phyloP scores from a whole-genome alignment of 2,329 filamentous ascomycete genomes.

The Mycosphaerella sp. region DNA sequence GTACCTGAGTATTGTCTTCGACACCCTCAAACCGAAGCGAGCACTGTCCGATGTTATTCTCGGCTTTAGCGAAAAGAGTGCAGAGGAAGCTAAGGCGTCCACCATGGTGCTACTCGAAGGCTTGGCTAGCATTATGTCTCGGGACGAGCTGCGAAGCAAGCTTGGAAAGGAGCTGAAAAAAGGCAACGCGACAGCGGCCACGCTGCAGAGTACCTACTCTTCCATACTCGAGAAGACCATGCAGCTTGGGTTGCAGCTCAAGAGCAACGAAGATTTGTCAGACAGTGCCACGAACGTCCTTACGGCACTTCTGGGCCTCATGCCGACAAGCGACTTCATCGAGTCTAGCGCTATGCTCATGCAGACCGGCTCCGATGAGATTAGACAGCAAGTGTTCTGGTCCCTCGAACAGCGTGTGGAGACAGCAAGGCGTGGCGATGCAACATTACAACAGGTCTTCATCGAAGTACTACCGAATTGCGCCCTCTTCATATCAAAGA shows the following conservation, averaged over 20 bases:
- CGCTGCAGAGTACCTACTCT: conserved; percentile 27
- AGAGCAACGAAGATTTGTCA: conserved; percentile 35
- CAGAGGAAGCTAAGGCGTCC: conserved; percentile 30
- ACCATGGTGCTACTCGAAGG: conserved; percentile 37
- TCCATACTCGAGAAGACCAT: conserved; percentile 40
- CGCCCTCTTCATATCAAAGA: conserved; percentile 67
- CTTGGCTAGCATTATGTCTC: conserved; percentile 34
- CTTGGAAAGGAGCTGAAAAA: conserved; percentile 27
- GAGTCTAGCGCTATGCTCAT: conserved; percentile 79
- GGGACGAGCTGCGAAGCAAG: conserved; percentile 22
- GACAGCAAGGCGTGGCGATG: conserved; percentile 63
- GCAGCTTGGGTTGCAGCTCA: conserved; percentile 58
- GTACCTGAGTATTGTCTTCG: conserved; percentile 66
- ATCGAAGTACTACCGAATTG: conserved; percentile 33
- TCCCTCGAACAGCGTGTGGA: conserved; percentile 76
- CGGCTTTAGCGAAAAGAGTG: conserved; percentile 49
- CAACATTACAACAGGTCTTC: conserved; percentile 65
- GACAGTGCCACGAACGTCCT: conserved; percentile 60
- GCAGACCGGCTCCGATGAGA: conserved; percentile 64
- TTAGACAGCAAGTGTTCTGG: conserved; percentile 69
- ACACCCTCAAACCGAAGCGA: conserved; percentile 70
- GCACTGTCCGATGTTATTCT: conserved; percentile 67
- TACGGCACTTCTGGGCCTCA: conserved; percentile 71
- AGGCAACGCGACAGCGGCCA: conserved; percentile 17
- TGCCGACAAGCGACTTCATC: conserved; percentile 84